These are phyloP conservation scores for Eragrostis nindensis DNA, from an alignment of 176 grass and related monocot species.

Conservation along the genomic window DNA sequence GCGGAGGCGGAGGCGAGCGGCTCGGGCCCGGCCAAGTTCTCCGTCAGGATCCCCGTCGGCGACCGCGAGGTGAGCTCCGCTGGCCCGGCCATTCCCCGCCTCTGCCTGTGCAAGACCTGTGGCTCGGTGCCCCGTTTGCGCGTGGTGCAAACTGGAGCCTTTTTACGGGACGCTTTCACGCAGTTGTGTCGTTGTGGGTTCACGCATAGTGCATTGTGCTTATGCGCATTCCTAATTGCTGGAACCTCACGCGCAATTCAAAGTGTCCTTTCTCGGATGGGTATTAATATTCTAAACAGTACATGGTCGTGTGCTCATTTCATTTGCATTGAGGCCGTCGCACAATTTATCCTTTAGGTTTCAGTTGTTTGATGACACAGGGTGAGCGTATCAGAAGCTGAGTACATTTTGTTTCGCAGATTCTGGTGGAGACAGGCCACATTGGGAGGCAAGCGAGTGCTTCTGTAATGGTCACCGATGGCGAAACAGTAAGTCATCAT, in stretches of 20 bases:
- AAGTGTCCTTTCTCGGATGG: no score
- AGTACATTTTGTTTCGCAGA: conserved; percentile 44
- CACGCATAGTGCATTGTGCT: background rate
- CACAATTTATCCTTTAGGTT: background rate
- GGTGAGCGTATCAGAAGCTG: background rate
- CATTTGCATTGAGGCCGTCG: background rate
- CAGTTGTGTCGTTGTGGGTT: background rate
- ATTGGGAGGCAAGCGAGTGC: conserved; percentile 97
- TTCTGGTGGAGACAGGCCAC: conserved; percentile 96
- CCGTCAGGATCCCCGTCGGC: conserved; percentile 80
- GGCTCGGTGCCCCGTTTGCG: background rate
- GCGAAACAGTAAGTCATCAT: conserved; percentile 73
- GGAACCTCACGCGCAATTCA: no score
- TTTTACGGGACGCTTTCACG: background rate
- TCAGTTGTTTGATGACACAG: conserved; percentile 25
- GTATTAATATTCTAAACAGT: background rate
- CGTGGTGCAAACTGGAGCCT: background rate
- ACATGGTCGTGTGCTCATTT: background rate
- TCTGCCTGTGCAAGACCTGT: background rate
- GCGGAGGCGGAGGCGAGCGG: conserved; percentile 15
- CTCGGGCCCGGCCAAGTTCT: conserved; percentile 61
- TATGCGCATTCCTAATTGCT: no score
- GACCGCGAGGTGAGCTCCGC: conserved; percentile 66
- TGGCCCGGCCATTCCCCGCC: background rate
- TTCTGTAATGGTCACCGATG: conserved; percentile 89